Evolutionary conservation across 2,329 filamentous ascomycete species (phyloP).

Genomic region (Paraphoma chrysanthemicola): DNA sequence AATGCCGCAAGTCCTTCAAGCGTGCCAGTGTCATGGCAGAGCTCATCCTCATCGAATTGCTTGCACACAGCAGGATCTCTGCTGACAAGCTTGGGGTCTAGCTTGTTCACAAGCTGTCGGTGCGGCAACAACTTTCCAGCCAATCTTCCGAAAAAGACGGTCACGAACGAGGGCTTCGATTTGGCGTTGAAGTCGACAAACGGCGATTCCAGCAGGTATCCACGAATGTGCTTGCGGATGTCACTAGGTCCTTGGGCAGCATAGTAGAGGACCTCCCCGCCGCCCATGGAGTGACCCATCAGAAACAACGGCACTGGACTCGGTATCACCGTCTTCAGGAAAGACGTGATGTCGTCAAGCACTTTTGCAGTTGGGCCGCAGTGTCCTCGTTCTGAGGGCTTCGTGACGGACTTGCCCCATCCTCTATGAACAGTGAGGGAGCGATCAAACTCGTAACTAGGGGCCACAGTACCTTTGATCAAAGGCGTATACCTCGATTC

Average conservation of each 20-base stretch:
- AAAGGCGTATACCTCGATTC: conserved; percentile 78
- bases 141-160: conserved; percentile 70
- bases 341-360: conserved; percentile 78
- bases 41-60: conserved; percentile 68
- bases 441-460: background rate
- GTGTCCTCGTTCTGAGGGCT: conserved; percentile 68
- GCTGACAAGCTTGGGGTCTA: conserved; percentile 70
- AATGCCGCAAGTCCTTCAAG: conserved; percentile 80
- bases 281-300: conserved; percentile 91
- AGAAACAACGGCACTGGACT: conserved; percentile 73
- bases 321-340: conserved; percentile 69
- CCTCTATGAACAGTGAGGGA: conserved; percentile 58
- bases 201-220: conserved; percentile 79
- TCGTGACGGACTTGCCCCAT: conserved; percentile 78
- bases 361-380: conserved; percentile 78
- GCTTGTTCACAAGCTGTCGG: conserved; percentile 69
- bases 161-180: conserved; percentile 68
- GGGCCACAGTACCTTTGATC: conserved; percentile 70
- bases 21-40: conserved; percentile 85
- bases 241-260: conserved; percentile 55
- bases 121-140: conserved; percentile 72
- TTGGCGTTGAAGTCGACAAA: conserved; percentile 76
- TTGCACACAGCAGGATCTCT: conserved; percentile 70
- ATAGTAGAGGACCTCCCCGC: conserved; percentile 75
- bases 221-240: conserved; percentile 68